These are phyloP conservation scores for Hypomyces perniciosus DNA, from an alignment of 2,329 filamentous ascomycete species.

Conservation along the genomic window DNA sequence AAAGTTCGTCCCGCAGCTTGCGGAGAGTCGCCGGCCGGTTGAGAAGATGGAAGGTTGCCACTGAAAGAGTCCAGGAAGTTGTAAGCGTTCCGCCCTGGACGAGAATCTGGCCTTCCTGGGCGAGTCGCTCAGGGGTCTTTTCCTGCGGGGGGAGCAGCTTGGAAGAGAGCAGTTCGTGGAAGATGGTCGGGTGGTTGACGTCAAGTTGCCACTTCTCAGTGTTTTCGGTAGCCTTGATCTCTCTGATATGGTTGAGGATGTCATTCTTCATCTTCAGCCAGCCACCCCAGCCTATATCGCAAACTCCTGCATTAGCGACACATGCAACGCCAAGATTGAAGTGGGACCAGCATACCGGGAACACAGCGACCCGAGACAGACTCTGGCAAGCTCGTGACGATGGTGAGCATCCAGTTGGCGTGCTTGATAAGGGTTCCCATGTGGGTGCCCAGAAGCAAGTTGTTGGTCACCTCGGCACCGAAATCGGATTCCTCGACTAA, in stretches of 20 bases:
- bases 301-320: neutral
- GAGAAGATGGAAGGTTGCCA: conserved; percentile 31
- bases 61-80: conserved; percentile 31
- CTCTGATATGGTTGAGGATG: conserved; percentile 30
- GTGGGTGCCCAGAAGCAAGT: conserved; percentile 32
- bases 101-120: conserved; percentile 34
- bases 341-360: conserved; percentile 20
- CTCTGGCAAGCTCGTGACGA: conserved; percentile 32
- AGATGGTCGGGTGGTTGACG: conserved; percentile 30
- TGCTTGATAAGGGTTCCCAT: conserved; percentile 33
- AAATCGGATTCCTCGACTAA: conserved; percentile 29
- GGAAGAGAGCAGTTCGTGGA: conserved; percentile 28
- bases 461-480: conserved; percentile 30
- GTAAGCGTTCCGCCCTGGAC: conserved; percentile 36
- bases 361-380: conserved; percentile 29
- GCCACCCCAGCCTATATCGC: conserved; percentile 27
- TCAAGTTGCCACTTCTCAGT: conserved; percentile 29
- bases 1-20: conserved; percentile 31
- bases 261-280: conserved; percentile 35
- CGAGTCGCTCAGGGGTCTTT: conserved; percentile 29
- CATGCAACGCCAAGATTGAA: conserved; percentile 6
- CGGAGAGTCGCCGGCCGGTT: conserved; percentile 25
- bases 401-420: conserved; percentile 28
- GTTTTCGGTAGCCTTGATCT: conserved; percentile 29
- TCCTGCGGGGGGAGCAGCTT: conserved; percentile 27